phyloP scores from a whole-genome alignment of 495 filamentous ascomycete species.

The Penicillium bovifimosum region DNA sequence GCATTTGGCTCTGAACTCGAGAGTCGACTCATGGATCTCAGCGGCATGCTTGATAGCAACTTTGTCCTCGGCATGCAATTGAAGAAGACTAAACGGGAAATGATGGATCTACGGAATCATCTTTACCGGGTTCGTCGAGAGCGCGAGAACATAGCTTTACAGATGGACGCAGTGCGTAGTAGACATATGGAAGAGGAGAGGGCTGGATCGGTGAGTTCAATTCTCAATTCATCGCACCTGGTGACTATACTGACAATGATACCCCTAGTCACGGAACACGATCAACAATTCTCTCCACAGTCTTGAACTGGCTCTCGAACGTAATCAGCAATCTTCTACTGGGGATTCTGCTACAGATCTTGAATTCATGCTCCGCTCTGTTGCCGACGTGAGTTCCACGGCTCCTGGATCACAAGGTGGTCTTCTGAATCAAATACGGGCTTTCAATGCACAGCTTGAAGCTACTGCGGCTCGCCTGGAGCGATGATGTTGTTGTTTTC shows the following conservation, averaged over 20 bases:
- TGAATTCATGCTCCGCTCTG: constrained; percentile 39
- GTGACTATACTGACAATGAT: constrained; percentile 8
- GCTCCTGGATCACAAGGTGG: constrained; percentile 38
- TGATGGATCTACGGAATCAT: constrained; percentile 57
- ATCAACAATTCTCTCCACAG: constrained; percentile 45
- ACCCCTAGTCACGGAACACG: constrained; percentile 31
- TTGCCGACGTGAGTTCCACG: constrained; percentile 38
- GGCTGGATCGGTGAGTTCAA: constrained; percentile 29
- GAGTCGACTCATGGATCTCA: constrained; percentile 51
- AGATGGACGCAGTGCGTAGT: constrained; percentile 63
- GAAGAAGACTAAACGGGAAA: constrained; percentile 58
- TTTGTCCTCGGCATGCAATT: constrained; percentile 58
- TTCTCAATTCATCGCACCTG: not conserved
- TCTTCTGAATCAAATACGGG: constrained; percentile 36
- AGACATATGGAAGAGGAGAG: constrained; percentile 46
- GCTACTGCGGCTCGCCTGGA: constrained; percentile 30
- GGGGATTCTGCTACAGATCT: constrained; percentile 28
- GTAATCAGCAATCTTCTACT: constrained; percentile 24
- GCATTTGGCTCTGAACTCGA: constrained; percentile 64
- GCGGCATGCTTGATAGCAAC: constrained; percentile 56
- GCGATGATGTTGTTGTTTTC: constrained; percentile 4
- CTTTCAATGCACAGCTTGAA: constrained; percentile 44
- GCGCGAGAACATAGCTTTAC: constrained; percentile 59
- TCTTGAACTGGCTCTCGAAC: constrained; percentile 43
- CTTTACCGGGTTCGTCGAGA: constrained; percentile 58